Percentiles rank a stretch among this genome's conserved stretches.
Evolutionary conservation across 306 rosid species (phyloP).

Genomic region (Pyrus bretschneideri): DNA sequence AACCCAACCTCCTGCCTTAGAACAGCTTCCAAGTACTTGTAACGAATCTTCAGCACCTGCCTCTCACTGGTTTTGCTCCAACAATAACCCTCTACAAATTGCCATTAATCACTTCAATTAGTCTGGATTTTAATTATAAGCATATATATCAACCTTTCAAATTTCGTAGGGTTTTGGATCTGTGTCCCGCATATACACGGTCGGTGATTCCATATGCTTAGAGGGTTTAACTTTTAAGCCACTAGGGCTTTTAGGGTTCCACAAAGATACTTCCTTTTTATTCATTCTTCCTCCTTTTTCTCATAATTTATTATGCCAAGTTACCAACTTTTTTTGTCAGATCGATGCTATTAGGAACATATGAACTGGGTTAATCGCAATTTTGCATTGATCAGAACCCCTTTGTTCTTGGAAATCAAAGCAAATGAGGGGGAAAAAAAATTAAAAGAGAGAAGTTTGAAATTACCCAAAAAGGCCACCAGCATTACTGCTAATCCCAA

Average conservation of each 20-base stretch:
- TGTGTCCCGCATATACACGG: neutral
- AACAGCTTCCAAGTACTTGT: slow-evolving; percentile 84
- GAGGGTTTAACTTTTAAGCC: neutral
- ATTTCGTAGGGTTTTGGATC: neutral
- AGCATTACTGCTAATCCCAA: slow-evolving; percentile 84
- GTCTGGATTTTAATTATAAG: neutral
- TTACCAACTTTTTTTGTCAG: neutral
- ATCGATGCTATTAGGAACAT: neutral
- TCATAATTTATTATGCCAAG: neutral
- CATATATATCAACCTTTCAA: neutral
- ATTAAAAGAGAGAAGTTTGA: neutral
- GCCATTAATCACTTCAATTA: neutral
- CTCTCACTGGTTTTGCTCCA: slow-evolving; percentile 99
- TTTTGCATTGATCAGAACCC: neutral
- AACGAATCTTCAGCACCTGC: slow-evolving; percentile 72
- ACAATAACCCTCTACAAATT: slow-evolving; percentile 79
- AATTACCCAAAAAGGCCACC: slow-evolving; percentile 85
- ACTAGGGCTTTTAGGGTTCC: slow-evolving; percentile 11
- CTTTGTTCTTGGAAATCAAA: slow-evolving; percentile 32
- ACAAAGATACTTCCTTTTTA: neutral
- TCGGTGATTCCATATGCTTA: neutral
- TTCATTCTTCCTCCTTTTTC: neutral
- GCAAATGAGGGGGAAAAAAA: slow-evolving; percentile 1
- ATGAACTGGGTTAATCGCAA: neutral
- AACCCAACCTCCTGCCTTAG: slow-evolving; percentile 89